Percentiles rank a stretch among this genome's conserved stretches.
Conservation (phyloP, 1,284 basidiomycete species). For the Ustilago hordei region DNA sequence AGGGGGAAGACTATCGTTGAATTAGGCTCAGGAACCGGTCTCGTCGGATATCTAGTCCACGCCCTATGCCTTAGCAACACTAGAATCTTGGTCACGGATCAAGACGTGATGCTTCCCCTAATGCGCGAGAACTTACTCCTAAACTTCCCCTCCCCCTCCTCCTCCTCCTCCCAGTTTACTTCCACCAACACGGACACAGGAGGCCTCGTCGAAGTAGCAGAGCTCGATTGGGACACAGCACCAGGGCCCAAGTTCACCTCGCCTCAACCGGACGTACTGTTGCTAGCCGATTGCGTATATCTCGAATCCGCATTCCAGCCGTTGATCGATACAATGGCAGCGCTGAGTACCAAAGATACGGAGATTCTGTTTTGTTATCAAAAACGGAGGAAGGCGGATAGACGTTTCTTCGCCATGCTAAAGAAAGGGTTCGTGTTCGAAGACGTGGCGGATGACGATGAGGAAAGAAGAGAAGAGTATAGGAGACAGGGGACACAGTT, state of each 20-base stretch:
- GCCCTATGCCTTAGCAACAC: conserved; percentile 74
- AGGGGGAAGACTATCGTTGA: conserved; percentile 75
- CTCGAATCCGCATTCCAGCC: conserved; percentile 88
- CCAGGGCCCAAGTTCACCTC: conserved; percentile 62
- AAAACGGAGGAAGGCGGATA: conserved; percentile 93
- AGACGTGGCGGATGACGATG: conserved; percentile 73
- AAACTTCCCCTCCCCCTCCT: conserved; percentile 34
- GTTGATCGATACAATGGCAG: conserved; percentile 81
- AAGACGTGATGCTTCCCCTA: conserved; percentile 73
- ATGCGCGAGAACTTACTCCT: conserved; percentile 60
- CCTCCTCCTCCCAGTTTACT: not conserved
- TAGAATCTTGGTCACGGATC: conserved; percentile 83
- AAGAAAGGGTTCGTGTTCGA: conserved; percentile 85
- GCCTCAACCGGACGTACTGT: conserved; percentile 74
- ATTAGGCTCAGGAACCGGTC: conserved; percentile 85
- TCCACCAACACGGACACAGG: not conserved
- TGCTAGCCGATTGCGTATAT: conserved; percentile 84
- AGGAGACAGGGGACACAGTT: conserved; percentile 61
- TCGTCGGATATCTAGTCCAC: conserved; percentile 86
- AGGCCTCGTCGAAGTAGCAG: conserved; percentile 7
- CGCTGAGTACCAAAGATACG: conserved; percentile 73
- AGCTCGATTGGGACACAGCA: conserved; percentile 60
- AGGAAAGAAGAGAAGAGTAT: conserved; percentile 44
- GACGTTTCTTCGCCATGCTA: conserved; percentile 84
- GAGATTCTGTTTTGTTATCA: conserved; percentile 87